A percentile compares a stretch with the other conserved stretches of the same genome.
Evolutionary conservation across 768 basidiomycete species (phyloP).

Genomic region (Tricholomella constricta): DNA sequence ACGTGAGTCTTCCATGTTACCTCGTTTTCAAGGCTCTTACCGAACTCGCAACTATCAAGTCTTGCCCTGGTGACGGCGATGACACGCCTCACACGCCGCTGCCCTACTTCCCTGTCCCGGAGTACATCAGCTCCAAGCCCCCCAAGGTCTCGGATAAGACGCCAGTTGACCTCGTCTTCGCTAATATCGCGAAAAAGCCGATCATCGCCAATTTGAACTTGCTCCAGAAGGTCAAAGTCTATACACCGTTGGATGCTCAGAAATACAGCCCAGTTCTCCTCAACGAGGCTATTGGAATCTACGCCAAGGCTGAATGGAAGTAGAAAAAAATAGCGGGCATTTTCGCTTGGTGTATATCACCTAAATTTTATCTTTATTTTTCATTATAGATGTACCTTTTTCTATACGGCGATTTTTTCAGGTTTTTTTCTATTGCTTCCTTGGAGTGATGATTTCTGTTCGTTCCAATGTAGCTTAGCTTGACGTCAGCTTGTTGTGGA

Average conservation of each 20-base stretch:
- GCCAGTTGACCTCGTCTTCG: conserved; percentile 73
- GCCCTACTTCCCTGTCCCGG: conserved; percentile 53
- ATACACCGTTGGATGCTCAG: background rate
- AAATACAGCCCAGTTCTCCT: background rate
- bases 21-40: background rate
- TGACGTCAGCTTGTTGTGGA: too few species aligned
- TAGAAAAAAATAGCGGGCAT: too few species aligned
- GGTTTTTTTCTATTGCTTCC: too few species aligned
- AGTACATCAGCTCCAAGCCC: conserved; percentile 58
- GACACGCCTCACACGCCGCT: conserved; percentile 67
- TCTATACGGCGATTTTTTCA: too few species aligned
- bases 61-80: conserved; percentile 76
- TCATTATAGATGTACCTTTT: too few species aligned
- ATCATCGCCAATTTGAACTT: background rate
- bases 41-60: conserved; percentile 31
- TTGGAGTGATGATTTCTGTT: too few species aligned
- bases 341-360: too few species aligned
- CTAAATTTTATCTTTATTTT: too few species aligned
- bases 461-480: too few species aligned
- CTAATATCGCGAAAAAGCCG: conserved; percentile 54
- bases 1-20: conserved; percentile 2
- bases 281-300: background rate
- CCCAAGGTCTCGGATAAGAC: conserved; percentile 52
- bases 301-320: background rate
- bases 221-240: background rate